phyloP scores from a whole-genome alignment of 176 grass and related monocot genomes.

The Echinochloa phyllopogon region DNA sequence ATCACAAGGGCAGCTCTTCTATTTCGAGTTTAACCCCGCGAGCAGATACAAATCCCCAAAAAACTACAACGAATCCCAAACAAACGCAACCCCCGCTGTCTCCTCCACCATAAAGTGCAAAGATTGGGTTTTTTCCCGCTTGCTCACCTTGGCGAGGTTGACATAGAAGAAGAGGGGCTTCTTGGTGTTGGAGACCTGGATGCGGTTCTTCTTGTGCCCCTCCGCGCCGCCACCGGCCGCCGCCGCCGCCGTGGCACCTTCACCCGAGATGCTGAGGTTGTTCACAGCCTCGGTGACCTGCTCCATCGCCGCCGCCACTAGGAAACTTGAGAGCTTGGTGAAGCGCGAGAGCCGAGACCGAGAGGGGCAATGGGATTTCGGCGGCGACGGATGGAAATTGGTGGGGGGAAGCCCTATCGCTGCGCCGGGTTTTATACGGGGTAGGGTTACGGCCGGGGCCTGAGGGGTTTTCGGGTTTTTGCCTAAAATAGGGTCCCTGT shows the following conservation, averaged over 20 bases:
- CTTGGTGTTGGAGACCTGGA: slow-evolving; percentile 97
- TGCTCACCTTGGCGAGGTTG: slow-evolving; percentile 88
- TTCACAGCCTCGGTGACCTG: slow-evolving; percentile 75
- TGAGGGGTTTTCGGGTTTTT: neutral
- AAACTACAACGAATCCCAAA: neutral
- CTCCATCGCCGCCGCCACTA: slow-evolving; percentile 56
- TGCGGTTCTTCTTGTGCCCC: slow-evolving; percentile 84
- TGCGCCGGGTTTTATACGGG: slow-evolving; percentile 39
- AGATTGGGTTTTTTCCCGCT: neutral
- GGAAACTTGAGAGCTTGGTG: slow-evolving; percentile 17
- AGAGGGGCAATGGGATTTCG: slow-evolving; percentile 30
- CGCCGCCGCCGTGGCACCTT: neutral
- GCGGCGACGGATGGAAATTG: slow-evolving; percentile 35
- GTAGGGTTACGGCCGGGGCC: slow-evolving; percentile 42
- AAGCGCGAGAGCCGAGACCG: neutral
- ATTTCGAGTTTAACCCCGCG: neutral
- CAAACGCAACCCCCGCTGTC: neutral
- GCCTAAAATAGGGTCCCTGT: neutral
- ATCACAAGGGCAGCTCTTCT: neutral
- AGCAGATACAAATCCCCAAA: slow-evolving; percentile 3
- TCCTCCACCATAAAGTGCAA: neutral
- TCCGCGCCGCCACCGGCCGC: slow-evolving; percentile 52
- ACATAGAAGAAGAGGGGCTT: slow-evolving; percentile 99
- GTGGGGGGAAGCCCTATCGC: neutral
- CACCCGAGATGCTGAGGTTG: slow-evolving; percentile 59